Percentiles rank a stretch among this genome's conserved stretches.
Conservation (phyloP, 2,329 filamentous ascomycete species). For the Colletotrichum sp. region DNA sequence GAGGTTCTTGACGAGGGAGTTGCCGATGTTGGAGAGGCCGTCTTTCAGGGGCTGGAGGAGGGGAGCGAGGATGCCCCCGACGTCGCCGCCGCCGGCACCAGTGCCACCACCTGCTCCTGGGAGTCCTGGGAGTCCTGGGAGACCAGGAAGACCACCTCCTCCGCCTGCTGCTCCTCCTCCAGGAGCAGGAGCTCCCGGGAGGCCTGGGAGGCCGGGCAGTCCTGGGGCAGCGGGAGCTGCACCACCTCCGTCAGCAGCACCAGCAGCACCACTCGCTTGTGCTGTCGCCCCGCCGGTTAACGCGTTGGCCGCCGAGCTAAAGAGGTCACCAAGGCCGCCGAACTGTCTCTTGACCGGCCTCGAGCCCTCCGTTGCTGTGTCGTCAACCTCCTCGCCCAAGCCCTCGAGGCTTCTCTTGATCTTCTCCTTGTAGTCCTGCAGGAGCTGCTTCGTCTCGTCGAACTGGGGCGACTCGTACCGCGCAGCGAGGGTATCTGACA, state of each 20-base stretch:
- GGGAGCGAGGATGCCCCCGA: neutral
- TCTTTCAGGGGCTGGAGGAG: constrained; percentile 16
- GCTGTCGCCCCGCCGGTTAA: neutral
- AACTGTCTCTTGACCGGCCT: neutral
- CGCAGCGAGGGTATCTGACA: constrained; percentile 6
- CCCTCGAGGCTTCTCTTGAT: neutral
- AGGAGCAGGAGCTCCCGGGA: neutral
- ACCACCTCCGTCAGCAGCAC: neutral
- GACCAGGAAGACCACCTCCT: neutral
- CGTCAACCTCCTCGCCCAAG: neutral
- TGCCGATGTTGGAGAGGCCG: constrained; percentile 16
- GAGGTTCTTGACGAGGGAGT: constrained; percentile 11
- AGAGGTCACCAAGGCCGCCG: neutral
- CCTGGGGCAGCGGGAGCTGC: neutral
- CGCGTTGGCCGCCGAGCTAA: neutral
- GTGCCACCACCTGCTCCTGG: neutral
- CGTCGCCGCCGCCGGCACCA: neutral
- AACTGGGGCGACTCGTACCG: constrained; percentile 11
- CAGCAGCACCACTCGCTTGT: neutral
- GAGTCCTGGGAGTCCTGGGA: neutral
- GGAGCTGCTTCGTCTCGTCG: constrained; percentile 7
- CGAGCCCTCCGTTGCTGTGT: neutral
- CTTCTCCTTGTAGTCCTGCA: constrained; percentile 10
- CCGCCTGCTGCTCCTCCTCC: neutral
- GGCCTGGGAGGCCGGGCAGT: neutral